phyloP scores from a whole-genome alignment of 306 rosid species.

The Abrus pulchellus region DNA sequence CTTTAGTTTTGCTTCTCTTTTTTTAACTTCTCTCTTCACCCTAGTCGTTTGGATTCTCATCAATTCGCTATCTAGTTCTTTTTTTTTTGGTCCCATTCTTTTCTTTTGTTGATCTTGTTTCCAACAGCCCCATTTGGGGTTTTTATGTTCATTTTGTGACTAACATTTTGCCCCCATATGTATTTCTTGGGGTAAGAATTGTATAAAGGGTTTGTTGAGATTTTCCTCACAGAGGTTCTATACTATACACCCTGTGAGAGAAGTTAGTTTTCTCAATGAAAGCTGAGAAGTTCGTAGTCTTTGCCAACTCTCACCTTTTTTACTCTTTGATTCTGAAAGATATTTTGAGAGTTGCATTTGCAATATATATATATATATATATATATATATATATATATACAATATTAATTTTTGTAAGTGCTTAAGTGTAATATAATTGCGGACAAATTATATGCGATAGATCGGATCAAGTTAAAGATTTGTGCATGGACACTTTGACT shows the following conservation, averaged over 20 bases:
- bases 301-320: not conserved
- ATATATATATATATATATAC: too few species aligned
- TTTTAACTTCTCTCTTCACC: conserved; percentile 64
- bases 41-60: conserved; percentile 9
- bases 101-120: not conserved
- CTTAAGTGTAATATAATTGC: too few species aligned
- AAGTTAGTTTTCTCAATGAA: conserved; percentile 47
- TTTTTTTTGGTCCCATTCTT: not conserved
- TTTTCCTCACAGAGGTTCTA: conserved; percentile 64
- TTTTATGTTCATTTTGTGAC: conserved; percentile 43
- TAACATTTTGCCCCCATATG: conserved; percentile 57
- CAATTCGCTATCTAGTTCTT: conserved; percentile 9
- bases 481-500: not conserved
- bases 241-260: conserved; percentile 51
- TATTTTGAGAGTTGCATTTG: too few species aligned
- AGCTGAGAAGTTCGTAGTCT: not conserved
- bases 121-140: conserved; percentile 49
- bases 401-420: too few species aligned
- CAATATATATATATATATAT: too few species aligned
- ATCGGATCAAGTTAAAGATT: too few species aligned
- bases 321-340: not conserved
- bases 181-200: conserved; percentile 50
- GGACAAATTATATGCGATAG: too few species aligned
- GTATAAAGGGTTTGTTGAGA: conserved; percentile 54
- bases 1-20: conserved; percentile 60